Evolutionary conservation across 352 stramenopile species (phyloP).

Genomic region (Phytophthora palmivora): DNA sequence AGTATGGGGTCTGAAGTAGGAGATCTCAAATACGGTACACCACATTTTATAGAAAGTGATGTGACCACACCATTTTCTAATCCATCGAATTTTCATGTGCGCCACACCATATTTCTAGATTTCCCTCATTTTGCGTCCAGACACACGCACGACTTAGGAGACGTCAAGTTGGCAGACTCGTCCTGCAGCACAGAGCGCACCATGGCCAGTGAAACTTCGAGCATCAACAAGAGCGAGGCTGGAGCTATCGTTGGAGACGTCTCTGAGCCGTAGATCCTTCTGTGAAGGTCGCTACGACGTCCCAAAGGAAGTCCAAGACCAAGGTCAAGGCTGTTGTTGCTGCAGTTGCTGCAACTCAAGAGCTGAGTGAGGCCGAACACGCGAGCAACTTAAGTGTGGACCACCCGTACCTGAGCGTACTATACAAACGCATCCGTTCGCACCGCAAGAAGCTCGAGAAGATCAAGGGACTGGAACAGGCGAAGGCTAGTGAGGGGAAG

Average conservation of each 20-base stretch:
- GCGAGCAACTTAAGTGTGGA: constrained; percentile 54
- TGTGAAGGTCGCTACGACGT: constrained; percentile 9
- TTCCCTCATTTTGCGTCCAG: constrained; percentile 32
- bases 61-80: constrained; percentile 18
- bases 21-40: no score
- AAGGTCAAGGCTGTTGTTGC: constrained; percentile 34
- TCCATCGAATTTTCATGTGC: constrained; percentile 9
- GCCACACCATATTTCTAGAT: constrained; percentile 16
- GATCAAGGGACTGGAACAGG: constrained; percentile 70
- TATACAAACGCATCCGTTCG: constrained; percentile 84
- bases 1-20: no score
- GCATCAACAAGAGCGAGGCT: constrained; percentile 16
- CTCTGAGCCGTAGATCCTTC: constrained; percentile 4
- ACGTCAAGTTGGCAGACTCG: constrained; percentile 11
- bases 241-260: not conserved
- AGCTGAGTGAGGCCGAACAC: constrained; percentile 42
- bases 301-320: constrained; percentile 29
- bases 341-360: constrained; percentile 23
- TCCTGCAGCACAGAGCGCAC: constrained; percentile 29
- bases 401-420: constrained; percentile 82
- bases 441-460: constrained; percentile 91
- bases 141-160: not conserved
- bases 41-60: no score
- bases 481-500: constrained; percentile 57
- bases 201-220: constrained; percentile 30